These are phyloP conservation scores for Russula ochroleuca DNA, from an alignment of 768 basidiomycete genomes.

Conservation along the genomic window DNA sequence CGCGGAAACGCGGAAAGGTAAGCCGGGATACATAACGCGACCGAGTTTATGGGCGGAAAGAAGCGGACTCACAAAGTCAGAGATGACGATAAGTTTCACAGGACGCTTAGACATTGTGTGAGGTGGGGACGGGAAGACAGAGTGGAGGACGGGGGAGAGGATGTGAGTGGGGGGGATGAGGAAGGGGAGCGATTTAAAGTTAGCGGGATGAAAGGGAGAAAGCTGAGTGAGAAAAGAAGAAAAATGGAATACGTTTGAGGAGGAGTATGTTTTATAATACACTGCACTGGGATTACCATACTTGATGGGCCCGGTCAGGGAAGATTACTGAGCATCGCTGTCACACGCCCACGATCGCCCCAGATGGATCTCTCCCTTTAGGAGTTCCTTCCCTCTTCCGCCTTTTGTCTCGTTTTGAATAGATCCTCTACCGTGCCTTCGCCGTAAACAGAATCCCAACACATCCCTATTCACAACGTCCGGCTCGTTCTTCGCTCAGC, in stretches of 20 bases:
- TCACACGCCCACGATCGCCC: constrained; percentile 24
- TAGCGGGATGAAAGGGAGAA: background rate
- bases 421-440: background rate
- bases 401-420: too few species aligned
- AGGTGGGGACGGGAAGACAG: background rate
- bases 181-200: background rate
- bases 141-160: background rate
- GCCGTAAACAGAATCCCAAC: background rate
- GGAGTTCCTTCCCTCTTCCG: background rate
- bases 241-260: constrained; percentile 8
- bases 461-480: background rate
- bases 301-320: constrained; percentile 12
- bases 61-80: constrained; percentile 35
- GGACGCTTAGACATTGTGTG: constrained; percentile 22
- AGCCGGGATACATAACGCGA: constrained; percentile 13
- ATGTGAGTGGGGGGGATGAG: background rate
- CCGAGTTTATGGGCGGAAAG: background rate
- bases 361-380: constrained; percentile 13
- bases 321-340: constrained; percentile 26
- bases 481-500: background rate
- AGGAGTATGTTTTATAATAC: constrained; percentile 27
- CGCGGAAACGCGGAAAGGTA: background rate
- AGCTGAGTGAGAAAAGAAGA: constrained; percentile 19
- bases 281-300: constrained; percentile 20
- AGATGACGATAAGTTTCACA: constrained; percentile 31